These are phyloP conservation scores for Penicillium sp. DNA, from an alignment of 2,329 filamentous ascomycete genomes.

Conservation along the genomic window DNA sequence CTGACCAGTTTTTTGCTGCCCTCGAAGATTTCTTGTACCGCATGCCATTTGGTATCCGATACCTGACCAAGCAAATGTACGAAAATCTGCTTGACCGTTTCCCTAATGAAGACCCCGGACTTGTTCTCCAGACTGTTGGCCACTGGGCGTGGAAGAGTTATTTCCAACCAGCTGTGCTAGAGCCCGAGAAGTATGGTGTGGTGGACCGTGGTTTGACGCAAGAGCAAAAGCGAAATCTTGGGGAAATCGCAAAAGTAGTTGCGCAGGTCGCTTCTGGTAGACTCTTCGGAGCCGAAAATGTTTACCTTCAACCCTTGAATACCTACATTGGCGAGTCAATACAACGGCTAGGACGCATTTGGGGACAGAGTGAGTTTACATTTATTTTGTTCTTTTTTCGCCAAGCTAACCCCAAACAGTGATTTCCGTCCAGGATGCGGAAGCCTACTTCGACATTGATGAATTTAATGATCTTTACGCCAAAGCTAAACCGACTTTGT, in stretches of 20 bases:
- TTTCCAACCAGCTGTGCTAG: constrained; percentile 81
- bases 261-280: constrained; percentile 85
- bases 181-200: constrained; percentile 89
- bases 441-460: constrained; percentile 94
- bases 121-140: constrained; percentile 77
- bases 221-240: constrained; percentile 87
- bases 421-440: constrained; percentile 80
- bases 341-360: constrained; percentile 73
- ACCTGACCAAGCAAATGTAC: constrained; percentile 82
- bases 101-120: constrained; percentile 72
- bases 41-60: constrained; percentile 92
- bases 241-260: constrained; percentile 88
- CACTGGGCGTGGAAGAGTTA: constrained; percentile 96
- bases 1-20: constrained; percentile 80
- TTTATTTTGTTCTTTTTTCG: background rate
- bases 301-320: constrained; percentile 94
- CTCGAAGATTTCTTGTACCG: constrained; percentile 80
- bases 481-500: constrained; percentile 94
- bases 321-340: constrained; percentile 85
- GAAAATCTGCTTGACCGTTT: constrained; percentile 75
- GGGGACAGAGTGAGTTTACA: constrained; percentile 58
- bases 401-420: constrained; percentile 51
- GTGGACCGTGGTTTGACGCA: constrained; percentile 86
- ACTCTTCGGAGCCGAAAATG: constrained; percentile 88
- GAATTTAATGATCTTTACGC: constrained; percentile 98